Evolutionary conservation across 306 rosid species (phyloP).

Genomic region (Acacia melanoxylon): DNA sequence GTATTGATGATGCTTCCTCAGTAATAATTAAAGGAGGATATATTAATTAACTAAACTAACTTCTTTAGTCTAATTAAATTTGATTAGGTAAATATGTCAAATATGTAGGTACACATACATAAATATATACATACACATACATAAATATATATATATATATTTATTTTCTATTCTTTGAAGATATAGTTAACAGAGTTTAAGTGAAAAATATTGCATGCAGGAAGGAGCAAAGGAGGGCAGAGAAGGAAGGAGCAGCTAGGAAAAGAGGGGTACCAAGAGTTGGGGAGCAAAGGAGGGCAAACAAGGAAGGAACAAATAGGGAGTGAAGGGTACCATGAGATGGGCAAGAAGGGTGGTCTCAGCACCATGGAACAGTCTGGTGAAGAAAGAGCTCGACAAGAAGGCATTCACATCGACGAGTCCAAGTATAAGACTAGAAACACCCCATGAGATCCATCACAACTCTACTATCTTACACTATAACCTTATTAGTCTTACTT

Average conservation of each 20-base stretch:
- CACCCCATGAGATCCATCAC: not conserved
- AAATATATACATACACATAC: too few relatives aligned
- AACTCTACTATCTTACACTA: not conserved
- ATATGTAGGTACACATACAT: too few relatives aligned
- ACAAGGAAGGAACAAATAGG: slow-evolving; percentile 46
- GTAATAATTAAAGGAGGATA: too few relatives aligned
- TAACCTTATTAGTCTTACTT: not conserved
- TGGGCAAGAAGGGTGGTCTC: slow-evolving; percentile 55
- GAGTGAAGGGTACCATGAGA: slow-evolving; percentile 36
- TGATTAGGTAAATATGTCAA: too few relatives aligned
- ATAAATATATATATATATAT: too few relatives aligned
- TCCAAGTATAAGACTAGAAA: slow-evolving; percentile 33
- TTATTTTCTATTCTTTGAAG: not conserved
- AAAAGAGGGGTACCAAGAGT: slow-evolving; percentile 56
- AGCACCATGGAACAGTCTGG: slow-evolving; percentile 45
- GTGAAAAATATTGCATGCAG: slow-evolving; percentile 18
- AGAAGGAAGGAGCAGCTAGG: slow-evolving; percentile 69
- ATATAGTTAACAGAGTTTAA: not conserved
- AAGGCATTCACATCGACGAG: slow-evolving; percentile 45
- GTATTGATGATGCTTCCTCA: too few relatives aligned
- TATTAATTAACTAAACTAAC: too few relatives aligned
- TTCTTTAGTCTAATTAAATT: too few relatives aligned
- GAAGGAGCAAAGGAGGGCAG: slow-evolving; percentile 70
- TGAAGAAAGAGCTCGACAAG: slow-evolving; percentile 39
- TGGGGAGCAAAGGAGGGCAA: slow-evolving; percentile 48